These are phyloP conservation scores for Nannizzia gypsea DNA, from an alignment of 2,329 filamentous ascomycete genomes.

Conservation along the genomic window DNA sequence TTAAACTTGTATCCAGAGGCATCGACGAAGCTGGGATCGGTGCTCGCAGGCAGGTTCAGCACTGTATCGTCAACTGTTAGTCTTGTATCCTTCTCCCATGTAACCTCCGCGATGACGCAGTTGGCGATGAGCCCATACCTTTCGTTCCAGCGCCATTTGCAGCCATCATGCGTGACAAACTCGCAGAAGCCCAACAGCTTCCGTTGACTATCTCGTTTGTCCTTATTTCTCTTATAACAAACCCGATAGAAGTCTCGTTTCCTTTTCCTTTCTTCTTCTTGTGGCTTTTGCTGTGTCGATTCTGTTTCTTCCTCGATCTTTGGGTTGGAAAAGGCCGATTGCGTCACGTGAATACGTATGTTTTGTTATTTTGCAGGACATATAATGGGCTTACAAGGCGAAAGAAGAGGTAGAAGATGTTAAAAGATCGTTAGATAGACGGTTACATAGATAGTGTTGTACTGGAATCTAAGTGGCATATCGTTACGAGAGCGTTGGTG, in stretches of 20 bases:
- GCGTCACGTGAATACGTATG: not conserved
- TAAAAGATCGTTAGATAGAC: not conserved
- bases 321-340: not conserved
- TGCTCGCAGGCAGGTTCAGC: conserved; percentile 12
- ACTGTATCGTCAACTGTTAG: not conserved
- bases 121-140: conserved; percentile 4
- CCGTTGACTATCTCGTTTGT: not conserved
- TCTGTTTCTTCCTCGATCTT: not conserved
- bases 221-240: not conserved
- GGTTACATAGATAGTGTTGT: not conserved
- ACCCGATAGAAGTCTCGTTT: not conserved
- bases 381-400: not conserved
- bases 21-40: conserved; percentile 30
- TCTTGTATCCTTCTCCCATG: not conserved
- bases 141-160: conserved; percentile 4
- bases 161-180: conserved; percentile 3
- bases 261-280: not conserved
- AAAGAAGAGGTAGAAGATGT: not conserved
- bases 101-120: not conserved
- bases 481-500: not conserved
- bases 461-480: not conserved
- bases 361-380: not conserved
- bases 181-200: not conserved
- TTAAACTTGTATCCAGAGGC: conserved; percentile 37
- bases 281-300: not conserved